Base-by-base conservation (phyloP, 108 stramenopile species). In the Fragilariopsis cylindrus region DNA sequence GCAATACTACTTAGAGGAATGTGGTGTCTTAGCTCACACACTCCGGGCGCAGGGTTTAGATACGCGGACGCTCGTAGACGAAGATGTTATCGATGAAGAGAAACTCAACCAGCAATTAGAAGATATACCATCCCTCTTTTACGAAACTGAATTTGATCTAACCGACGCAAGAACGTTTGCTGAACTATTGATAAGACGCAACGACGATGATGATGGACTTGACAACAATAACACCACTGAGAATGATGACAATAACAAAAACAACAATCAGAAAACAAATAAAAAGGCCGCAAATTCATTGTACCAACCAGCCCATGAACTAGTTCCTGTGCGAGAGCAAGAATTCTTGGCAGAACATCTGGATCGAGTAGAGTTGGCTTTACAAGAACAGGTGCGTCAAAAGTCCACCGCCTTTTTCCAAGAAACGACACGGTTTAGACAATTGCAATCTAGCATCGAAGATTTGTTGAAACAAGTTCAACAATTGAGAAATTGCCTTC, bases 391-490 rank as follows among this genome's bases (percentile, higher is more conserved):
- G 72, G 92, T 96, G 16, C 80, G 91, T 54, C 80, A 87, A 53
- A 89, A 92, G 73, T 84, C 84, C 11, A 75, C 70, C 21, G 80
- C 87, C 53, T 96, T 93, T 69, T 96, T 96, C 81, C 88, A 92
- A 30, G 95, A 96, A 77, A 93, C 92, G 5, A 90, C 88, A 47
- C 83, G 92, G 2, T 96, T 96, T 70, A 85, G 86, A 3, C 82
- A 92, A 72, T 71, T 96, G 41, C 84, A 91, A 60, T 64, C 79
- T 7, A 76, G 87, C 49, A 89, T 93, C 41, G 80, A 84, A 8
- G 74, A 71, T n/a, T 76, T 86, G 41, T 72, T 92, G 46, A 75
- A 83, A 19, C 89, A 96, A 65, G 90, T 92, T n/a, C 74, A 78
- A 11, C 57, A 52, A 30, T 62, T 96, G 60, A 73, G 89, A 30